Percentiles rank a stretch among this genome's conserved stretches.
Evolutionary conservation across 1,139 yeast species (phyloP).

Genomic region (Candida sojae): DNA sequence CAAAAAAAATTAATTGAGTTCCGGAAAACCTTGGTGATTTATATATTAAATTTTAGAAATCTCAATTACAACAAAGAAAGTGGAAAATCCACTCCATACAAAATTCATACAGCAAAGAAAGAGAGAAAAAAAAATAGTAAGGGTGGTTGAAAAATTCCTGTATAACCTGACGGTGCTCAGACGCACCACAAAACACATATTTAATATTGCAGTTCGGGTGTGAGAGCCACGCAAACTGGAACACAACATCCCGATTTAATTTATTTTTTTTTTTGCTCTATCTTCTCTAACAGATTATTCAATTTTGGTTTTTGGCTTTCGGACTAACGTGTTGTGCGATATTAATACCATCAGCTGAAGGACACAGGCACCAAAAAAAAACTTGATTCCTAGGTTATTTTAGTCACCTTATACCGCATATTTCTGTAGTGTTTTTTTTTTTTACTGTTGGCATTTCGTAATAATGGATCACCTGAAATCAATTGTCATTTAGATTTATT

Average conservation of each 20-base stretch:
- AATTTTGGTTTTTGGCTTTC: too few species aligned
- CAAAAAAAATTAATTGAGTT: background rate
- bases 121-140: background rate
- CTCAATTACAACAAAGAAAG: background rate
- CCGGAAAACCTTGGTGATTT: conserved; percentile 1
- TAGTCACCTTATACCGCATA: background rate
- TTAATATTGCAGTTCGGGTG: background rate
- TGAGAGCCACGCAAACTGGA: background rate
- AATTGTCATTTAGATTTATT: background rate
- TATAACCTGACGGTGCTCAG: conserved; percentile 3
- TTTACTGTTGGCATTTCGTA: too few species aligned
- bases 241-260: conserved; percentile 6
- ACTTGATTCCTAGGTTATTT: too few species aligned
- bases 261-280: background rate
- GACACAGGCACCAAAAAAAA: too few species aligned
- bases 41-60: background rate
- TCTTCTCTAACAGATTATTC: background rate
- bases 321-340: too few species aligned
- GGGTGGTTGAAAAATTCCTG: conserved; percentile 4
- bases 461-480: too few species aligned
- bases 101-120: background rate
- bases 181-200: conserved; percentile 2
- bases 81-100: background rate
- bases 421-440: too few species aligned
- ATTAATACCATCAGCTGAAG: conserved; percentile 1